Evolutionary conservation across 148 eudicot genomes (phyloP).

Genomic region (Persicaria maculosa): DNA sequence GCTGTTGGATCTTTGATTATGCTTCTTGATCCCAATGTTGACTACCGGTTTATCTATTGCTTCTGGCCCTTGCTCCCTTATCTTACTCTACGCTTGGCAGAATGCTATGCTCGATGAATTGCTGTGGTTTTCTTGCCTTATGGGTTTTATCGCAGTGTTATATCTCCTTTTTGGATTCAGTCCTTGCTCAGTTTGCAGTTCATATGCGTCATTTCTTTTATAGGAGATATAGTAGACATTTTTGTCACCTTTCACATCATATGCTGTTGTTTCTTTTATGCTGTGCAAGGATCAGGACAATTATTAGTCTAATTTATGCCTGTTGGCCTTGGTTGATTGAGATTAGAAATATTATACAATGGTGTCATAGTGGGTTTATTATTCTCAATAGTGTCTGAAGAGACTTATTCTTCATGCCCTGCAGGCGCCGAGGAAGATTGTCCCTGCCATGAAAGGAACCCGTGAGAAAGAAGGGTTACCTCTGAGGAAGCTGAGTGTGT

Average conservation of each 20-base stretch:
- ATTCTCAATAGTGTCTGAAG: slow-evolving; percentile 2
- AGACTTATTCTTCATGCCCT: slow-evolving; percentile 7
- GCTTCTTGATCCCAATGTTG: background rate
- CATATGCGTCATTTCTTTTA: background rate
- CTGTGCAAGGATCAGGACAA: background rate
- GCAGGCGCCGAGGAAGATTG: slow-evolving; percentile 44
- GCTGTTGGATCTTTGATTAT: slow-evolving; percentile 6
- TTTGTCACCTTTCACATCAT: background rate
- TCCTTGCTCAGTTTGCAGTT: background rate
- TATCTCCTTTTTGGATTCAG: background rate
- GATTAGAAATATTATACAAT: background rate
- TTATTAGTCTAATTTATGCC: background rate
- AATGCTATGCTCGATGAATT: background rate
- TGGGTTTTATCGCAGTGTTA: background rate
- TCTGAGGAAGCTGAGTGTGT: slow-evolving; percentile 44
- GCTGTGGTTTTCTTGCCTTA: background rate
- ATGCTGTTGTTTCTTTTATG: background rate
- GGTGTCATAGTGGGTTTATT: background rate
- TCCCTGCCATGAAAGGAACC: slow-evolving; percentile 87
- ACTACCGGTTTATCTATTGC: background rate
- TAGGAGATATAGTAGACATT: background rate
- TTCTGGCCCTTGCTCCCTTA: background rate
- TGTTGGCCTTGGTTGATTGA: background rate
- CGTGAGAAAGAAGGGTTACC: slow-evolving; percentile 66
- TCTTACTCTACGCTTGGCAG: background rate